These are phyloP conservation scores for Globisporangium parvum DNA, from an alignment of 352 stramenopile species.

Conservation along the genomic window DNA sequence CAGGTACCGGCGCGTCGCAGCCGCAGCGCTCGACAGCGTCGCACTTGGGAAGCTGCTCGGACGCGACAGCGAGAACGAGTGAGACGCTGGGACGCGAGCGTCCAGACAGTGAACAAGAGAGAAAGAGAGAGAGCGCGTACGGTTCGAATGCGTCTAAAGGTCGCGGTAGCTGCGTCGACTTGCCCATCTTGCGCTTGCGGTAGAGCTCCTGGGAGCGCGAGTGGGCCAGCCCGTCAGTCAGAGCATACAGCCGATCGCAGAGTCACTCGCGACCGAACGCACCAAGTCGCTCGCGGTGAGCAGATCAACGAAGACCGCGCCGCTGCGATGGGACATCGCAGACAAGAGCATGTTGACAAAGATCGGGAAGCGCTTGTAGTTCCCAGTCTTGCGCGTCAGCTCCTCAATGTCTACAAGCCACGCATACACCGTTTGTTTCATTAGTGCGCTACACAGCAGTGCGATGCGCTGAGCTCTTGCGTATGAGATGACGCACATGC, in stretches of 20 bases:
- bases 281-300: slow-evolving; percentile 87
- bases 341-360: slow-evolving; percentile 92
- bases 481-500: slow-evolving; percentile 19
- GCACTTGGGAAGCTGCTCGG: slow-evolving; percentile 7
- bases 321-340: slow-evolving; percentile 64
- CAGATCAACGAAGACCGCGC: slow-evolving; percentile 88
- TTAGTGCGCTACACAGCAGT: not conserved
- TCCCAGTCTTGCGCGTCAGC: slow-evolving; percentile 91
- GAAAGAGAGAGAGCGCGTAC: not conserved
- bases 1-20: slow-evolving; percentile 79
- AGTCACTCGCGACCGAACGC: not conserved
- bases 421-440: not conserved
- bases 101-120: not conserved
- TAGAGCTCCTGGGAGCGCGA: slow-evolving; percentile 45
- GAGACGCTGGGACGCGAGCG: not conserved
- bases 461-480: not conserved
- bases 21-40: not conserved
- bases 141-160: slow-evolving; percentile 11
- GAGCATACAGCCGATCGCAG: not conserved
- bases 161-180: slow-evolving; percentile 1
- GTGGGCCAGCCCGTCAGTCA: not conserved
- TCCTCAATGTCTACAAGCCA: slow-evolving; percentile 74
- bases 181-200: slow-evolving; percentile 63
- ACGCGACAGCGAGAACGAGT: too few relatives aligned
- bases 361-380: slow-evolving; percentile 89